Conservation (phyloP, 306 rosid genomes). For the Cicer bijugum region DNA sequence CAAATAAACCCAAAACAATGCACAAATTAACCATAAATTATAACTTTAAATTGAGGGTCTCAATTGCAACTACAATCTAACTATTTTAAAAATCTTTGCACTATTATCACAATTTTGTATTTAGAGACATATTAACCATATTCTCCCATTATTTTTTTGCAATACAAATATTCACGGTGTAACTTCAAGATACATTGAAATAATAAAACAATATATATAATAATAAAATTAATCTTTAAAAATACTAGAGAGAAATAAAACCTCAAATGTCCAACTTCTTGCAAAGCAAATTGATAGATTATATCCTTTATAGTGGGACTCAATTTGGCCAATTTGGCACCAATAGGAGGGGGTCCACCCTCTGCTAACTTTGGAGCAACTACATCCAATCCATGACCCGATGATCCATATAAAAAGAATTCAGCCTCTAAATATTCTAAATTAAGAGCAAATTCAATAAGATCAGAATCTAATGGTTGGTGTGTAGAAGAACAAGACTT, state of each 20-base stretch:
- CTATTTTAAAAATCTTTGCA: too few species aligned
- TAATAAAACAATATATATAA: neutral
- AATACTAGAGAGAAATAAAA: neutral
- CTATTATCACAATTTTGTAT: too few species aligned
- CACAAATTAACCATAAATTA: too few species aligned
- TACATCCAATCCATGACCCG: constrained; percentile 63
- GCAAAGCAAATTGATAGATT: constrained; percentile 62
- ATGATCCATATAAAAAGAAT: constrained; percentile 64
- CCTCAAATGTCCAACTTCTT: constrained; percentile 87
- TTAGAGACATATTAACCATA: too few species aligned
- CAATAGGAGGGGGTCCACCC: constrained; percentile 73
- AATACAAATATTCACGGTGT: too few species aligned
- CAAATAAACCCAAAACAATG: too few species aligned
- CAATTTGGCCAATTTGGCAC: constrained; percentile 59
- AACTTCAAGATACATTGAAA: neutral
- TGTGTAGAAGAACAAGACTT: constrained; percentile 14
- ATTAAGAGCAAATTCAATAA: constrained; percentile 49
- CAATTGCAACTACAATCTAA: too few species aligned
- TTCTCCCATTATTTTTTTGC: too few species aligned
- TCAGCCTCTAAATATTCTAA: constrained; percentile 76
- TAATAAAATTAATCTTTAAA: neutral
- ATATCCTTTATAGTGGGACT: constrained; percentile 46
- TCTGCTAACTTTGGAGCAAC: constrained; percentile 54
- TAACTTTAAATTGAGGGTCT: too few species aligned
- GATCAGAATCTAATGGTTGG: constrained; percentile 4